Conservation (phyloP, 768 basidiomycete genomes). For the Pisolithus albus region DNA sequence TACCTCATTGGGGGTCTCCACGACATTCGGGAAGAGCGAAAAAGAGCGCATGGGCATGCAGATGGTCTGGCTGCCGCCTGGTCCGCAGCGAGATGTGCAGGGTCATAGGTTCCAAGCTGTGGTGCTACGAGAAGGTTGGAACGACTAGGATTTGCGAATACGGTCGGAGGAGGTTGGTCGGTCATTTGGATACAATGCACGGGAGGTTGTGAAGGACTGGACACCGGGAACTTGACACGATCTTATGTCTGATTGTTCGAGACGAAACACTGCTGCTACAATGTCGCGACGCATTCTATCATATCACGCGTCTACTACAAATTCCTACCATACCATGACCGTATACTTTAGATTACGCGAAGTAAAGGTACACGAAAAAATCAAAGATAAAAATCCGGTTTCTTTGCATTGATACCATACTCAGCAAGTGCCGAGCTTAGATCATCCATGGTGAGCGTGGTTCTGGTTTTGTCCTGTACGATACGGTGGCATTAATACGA, state of each 20-base stretch:
- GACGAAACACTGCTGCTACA: neutral
- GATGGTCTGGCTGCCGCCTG: conserved; percentile 28
- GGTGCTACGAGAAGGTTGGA: conserved; percentile 28
- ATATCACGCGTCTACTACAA: neutral
- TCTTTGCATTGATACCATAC: conserved; percentile 90
- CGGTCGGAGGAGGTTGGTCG: conserved; percentile 47
- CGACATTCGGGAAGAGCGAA: conserved; percentile 45
- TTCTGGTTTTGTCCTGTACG: conserved; percentile 78
- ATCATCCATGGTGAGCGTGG: conserved; percentile 96
- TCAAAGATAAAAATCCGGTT: conserved; percentile 89
- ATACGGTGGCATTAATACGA: conserved; percentile 5
- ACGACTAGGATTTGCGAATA: conserved; percentile 38
- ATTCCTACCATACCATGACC: neutral
- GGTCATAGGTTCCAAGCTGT: conserved; percentile 1
- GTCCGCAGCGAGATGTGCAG: too few species aligned
- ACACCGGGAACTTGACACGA: conserved; percentile 33
- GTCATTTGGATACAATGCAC: conserved; percentile 43
- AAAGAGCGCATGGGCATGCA: conserved; percentile 36
- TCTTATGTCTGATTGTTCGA: neutral
- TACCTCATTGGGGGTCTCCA: conserved; percentile 45
- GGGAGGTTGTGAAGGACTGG: conserved; percentile 52
- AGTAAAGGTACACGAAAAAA: neutral
- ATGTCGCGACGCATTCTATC: neutral
- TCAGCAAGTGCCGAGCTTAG: conserved; percentile 88
- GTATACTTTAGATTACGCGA: neutral